Base-by-base conservation (phyloP, 371 early-diverging fungal genomes). In the Encephalitozoon hellem region DNA sequence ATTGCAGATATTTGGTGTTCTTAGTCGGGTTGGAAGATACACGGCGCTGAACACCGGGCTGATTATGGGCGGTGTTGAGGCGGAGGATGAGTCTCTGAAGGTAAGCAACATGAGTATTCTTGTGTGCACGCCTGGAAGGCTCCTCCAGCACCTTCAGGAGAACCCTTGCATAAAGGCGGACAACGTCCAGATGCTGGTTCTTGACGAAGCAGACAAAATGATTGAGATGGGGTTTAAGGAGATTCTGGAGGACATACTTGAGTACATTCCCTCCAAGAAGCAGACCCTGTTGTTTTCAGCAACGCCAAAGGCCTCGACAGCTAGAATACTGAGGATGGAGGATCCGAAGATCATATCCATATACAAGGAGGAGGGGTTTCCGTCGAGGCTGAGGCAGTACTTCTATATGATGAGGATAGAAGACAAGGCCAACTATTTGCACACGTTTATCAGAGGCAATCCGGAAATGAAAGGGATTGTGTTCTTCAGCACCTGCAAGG, bases 141-240 rank as follows among this genome's bases (percentile, higher is more conserved):
- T 98, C 45, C 86, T 95, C 21, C 97, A 96, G 53, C 67, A 80
- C 43, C 54, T 83, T 4, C 43, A 41, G 12, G 69, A 76, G 23
- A 72, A 71, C 32, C 69, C 74, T 32, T 30, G 23, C 4, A 23
- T 82, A 11, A 65, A 45, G 18, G 23, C 80, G 15, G 74, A 69
- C 18, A 42, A 69, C n/a, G 51, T 72, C 25, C 49, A 72, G 26
- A 90, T 91, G 25, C 89, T 96, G 83, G 91, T 98, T 39, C 91
- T 95, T 91, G 99, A 96, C 82, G 99, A 96, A 82, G 96, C 96
- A 0, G 98, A 98, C 84, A 96, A 96, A 86, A 88, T 96, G 34
- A 93, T 97, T 80, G 96, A 95, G 85, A 89, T 96, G 41, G 91
- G 91, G 42, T 91, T 92, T 23, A 96, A 94, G 84, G 95, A 94